Evolutionary conservation across 2,329 filamentous ascomycete species (phyloP).

Genomic region (Colletotrichum brevisporum): DNA sequence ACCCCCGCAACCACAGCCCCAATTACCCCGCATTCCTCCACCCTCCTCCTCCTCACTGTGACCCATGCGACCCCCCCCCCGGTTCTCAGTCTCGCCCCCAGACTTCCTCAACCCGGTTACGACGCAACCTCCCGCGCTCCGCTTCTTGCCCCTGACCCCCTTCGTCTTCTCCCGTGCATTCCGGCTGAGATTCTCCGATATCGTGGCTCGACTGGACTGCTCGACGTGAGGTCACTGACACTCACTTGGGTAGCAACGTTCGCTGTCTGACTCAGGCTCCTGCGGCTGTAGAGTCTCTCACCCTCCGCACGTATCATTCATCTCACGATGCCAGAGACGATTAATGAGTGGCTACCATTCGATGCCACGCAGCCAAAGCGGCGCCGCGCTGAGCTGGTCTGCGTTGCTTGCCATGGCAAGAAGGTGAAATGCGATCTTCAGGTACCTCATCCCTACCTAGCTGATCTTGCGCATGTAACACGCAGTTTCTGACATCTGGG

Average conservation of each 20-base stretch:
- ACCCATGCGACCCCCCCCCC: neutral
- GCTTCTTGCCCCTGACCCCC: too few species aligned
- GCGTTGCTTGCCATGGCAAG: slow-evolving; percentile 51
- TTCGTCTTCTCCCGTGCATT: too few species aligned
- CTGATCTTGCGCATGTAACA: neutral
- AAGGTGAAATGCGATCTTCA: slow-evolving; percentile 54
- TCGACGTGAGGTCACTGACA: too few species aligned
- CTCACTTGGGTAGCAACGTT: too few species aligned
- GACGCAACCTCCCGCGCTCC: too few species aligned
- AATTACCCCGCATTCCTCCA: slow-evolving; percentile 22
- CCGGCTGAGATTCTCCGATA: too few species aligned
- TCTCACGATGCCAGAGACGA: slow-evolving; percentile 47
- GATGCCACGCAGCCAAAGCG: slow-evolving; percentile 48
- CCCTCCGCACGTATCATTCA: too few species aligned
- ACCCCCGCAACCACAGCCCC: slow-evolving; percentile 1
- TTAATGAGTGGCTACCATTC: slow-evolving; percentile 52
- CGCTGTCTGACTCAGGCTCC: too few species aligned
- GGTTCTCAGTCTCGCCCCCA: neutral
- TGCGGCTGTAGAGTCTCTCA: too few species aligned
- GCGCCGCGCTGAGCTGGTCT: slow-evolving; percentile 50
- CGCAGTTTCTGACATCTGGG: neutral
- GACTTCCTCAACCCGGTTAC: too few species aligned
- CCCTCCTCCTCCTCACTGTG: neutral
- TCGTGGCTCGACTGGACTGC: too few species aligned
- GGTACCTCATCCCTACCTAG: slow-evolving; percentile 29